These are phyloP conservation scores for Turnera subulata DNA, from an alignment of 345 rosid genomes.

Conservation along the genomic window DNA sequence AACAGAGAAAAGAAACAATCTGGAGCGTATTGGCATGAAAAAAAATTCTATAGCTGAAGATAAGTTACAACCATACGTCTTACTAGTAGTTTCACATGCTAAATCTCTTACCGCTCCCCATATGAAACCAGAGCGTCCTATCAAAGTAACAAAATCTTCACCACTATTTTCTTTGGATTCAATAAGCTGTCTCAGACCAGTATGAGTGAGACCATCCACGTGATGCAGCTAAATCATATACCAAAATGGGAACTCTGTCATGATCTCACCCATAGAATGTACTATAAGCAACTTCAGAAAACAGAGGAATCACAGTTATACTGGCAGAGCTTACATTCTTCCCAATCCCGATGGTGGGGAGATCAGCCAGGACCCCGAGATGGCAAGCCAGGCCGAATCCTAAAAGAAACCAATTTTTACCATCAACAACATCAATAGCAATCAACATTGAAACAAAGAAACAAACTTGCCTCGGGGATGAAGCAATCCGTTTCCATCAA, in stretches of 20 bases:
- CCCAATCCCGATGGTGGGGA: slow-evolving; percentile 80
- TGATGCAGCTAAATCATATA: slow-evolving; percentile 63
- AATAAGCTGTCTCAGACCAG: slow-evolving; percentile 51
- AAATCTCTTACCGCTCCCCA: slow-evolving; percentile 70
- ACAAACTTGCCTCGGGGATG: slow-evolving; percentile 76
- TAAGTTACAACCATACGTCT: slow-evolving; percentile 1
- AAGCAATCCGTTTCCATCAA: slow-evolving; percentile 93
- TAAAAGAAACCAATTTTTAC: slow-evolving; percentile 14
- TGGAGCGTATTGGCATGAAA: background rate
- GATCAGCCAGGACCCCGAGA: slow-evolving; percentile 70
- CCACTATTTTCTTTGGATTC: slow-evolving; percentile 42
- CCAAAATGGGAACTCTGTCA: slow-evolving; percentile 17
- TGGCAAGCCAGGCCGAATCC: slow-evolving; percentile 95
- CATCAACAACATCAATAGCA: background rate
- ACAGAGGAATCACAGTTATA: background rate
- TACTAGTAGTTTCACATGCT: too few species aligned
- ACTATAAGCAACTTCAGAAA: background rate
- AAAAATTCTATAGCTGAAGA: background rate
- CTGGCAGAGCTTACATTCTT: slow-evolving; percentile 50
- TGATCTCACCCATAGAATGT: background rate
- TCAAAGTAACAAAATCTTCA: slow-evolving; percentile 45
- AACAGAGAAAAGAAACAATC: background rate
- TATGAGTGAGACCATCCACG: slow-evolving; percentile 73
- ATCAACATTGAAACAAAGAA: background rate
- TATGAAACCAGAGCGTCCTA: slow-evolving; percentile 60